Conservation (phyloP, 1,139 yeast species). For the Geotrichum phurueaensis region DNA sequence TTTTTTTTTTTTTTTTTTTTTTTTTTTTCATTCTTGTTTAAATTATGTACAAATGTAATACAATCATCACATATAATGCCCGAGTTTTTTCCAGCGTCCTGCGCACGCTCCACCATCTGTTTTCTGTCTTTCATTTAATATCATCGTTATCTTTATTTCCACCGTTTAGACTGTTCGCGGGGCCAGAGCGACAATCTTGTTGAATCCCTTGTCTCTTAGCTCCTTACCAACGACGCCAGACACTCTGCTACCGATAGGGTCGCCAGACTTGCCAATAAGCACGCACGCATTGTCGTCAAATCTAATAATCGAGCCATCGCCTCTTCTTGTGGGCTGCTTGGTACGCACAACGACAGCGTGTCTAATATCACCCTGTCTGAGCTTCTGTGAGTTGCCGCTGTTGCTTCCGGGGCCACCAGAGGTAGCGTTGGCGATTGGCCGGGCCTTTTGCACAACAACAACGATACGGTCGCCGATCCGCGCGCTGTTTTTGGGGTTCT, state of each 20-base stretch:
- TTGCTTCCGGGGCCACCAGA: conserved; percentile 30
- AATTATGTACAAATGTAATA: not conserved
- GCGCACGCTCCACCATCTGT: not conserved
- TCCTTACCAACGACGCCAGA: conserved; percentile 90
- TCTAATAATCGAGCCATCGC: conserved; percentile 79
- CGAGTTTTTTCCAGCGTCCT: not conserved
- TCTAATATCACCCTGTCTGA: conserved; percentile 90
- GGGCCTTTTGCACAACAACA: conserved; percentile 90
- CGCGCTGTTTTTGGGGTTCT: conserved; percentile 79
- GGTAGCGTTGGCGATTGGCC: conserved; percentile 57
- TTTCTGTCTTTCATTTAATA: not conserved
- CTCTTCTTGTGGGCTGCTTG: conserved; percentile 74
- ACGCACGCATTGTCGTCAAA: conserved; percentile 98
- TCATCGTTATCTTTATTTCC: not conserved
- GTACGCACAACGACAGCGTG: conserved; percentile 96
- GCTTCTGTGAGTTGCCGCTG: conserved; percentile 51
- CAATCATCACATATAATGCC: not conserved
- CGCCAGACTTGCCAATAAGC: conserved; percentile 81
- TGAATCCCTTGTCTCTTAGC: conserved; percentile 73
- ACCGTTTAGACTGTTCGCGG: conserved; percentile 62
- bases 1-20: not conserved
- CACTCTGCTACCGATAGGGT: conserved; percentile 93
- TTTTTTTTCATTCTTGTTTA: not conserved
- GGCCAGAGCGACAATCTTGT: conserved; percentile 85
- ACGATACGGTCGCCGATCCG: conserved; percentile 77